Base-by-base conservation (phyloP, 2,329 filamentous ascomycete genomes). In the Monosporascus cannonballus region DNA sequence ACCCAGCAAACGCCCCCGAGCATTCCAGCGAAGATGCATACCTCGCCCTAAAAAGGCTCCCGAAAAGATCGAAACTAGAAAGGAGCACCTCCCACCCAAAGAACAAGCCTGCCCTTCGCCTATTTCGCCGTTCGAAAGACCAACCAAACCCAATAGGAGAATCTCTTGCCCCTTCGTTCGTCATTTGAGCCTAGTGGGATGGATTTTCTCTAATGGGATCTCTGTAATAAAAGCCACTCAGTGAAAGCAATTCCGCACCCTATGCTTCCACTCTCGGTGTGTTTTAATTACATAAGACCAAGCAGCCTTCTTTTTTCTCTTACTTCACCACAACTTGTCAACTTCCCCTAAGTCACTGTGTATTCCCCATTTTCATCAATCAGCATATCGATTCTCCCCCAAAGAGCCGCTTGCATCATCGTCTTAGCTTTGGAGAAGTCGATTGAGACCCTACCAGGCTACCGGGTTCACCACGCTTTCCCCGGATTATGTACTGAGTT, bases 201-300 rank as follows among this genome's bases (percentile, higher is more conserved):
- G 9, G 9, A 30, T 30, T 30, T 30, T 30, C 27, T 30, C 27
- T 30, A 4, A 30, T 30, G 9, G 27, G 27, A 30, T 30, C 27
- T 30, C 27, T 30, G 27, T 30, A 30, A 30, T 11, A 11, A 53
- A 52, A 56, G 53, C 54, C 53, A 56, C 51, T 30, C 27, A 11
- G 27, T 30, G 27, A 30, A 30, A 30, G 27, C 27, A 30, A 3
- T 6, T 38, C 14, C 18, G 38, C 22, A 24, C 6, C 24, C 24
- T 46, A n/a, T 20, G 24, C 42, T 14, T 14, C 24, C 15, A 2
- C 42, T 30, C 42, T 45, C 50, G 25, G 55, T 49, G 44, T 48
- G 58, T 72, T 74, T 70, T 65, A 71, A 74, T 76, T 76, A 76
- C 73, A 74, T 76, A 76, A 75, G 75, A 73, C 69, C 70, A 70